Evolutionary conservation across 805 yeast species (phyloP).

Genomic region (Candida pseudoglaebosa): DNA sequence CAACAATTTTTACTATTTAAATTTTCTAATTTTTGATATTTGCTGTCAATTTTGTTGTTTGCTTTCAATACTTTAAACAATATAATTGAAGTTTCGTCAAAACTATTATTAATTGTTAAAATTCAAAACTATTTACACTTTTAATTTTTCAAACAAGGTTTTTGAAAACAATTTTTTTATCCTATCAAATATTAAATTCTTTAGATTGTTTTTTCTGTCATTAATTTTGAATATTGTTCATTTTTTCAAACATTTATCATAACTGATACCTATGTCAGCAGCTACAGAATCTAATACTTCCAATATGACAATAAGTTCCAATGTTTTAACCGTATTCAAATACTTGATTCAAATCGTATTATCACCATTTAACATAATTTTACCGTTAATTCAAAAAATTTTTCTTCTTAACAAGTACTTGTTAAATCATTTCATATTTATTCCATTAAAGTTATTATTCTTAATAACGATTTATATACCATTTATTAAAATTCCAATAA

Average conservation of each 20-base stretch:
- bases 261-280: too few relatives aligned
- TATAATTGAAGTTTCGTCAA: too few relatives aligned
- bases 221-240: too few relatives aligned
- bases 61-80: background rate
- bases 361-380: constrained; percentile 3
- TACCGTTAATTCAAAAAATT: background rate
- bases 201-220: too few relatives aligned
- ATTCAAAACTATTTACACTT: too few relatives aligned
- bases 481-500: constrained; percentile 11
- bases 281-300: background rate
- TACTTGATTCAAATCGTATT: constrained; percentile 1
- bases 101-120: too few relatives aligned
- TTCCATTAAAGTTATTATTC: constrained; percentile 5
- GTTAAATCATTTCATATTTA: constrained; percentile 4
- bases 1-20: background rate
- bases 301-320: background rate
- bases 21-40: too few relatives aligned
- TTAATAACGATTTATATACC: constrained; percentile 9
- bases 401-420: constrained; percentile 4
- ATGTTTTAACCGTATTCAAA: background rate
- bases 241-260: too few relatives aligned
- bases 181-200: too few relatives aligned
- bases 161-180: too few relatives aligned
- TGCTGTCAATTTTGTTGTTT: background rate
- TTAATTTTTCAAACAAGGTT: too few relatives aligned